Base-by-base conservation (phyloP, 1,139 yeast genomes). In the Saccharomyces hybrid region DNA sequence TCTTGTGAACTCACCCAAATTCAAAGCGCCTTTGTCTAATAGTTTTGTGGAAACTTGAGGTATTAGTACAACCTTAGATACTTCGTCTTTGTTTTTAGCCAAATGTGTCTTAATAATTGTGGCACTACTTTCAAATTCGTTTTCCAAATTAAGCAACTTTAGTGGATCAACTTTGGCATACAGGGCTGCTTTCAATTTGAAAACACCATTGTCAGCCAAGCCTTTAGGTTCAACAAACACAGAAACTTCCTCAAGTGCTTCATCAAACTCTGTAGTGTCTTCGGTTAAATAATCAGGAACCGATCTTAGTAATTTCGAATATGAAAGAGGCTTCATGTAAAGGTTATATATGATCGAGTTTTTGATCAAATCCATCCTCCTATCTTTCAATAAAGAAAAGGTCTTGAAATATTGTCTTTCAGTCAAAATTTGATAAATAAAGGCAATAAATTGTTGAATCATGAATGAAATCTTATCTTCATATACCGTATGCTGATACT, bases 401-500 rank as follows among this genome's bases (percentile, higher is more conserved):
- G 65, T 64, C 52, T 71, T 71, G 62, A 83, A 82, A 5, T 73
- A 71, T 26, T 72, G 70, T 59, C 93, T 76, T 60, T 81, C 84
- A 0, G 82, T 76, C 27, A 86, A 65, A 48, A 85, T 52, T 54
- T 79, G 77, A 65, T 85, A 86, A 21, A 84, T 62, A 60, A 83
- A 82, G 0, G 77, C 68, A 46, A 85, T 66, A 51, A 85, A 75
- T 54, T 78, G 81, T 56, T 81, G 84, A 11, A 80, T 66, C 14
- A 85, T 75, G 1, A 77, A 68, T 16, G 71, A 62, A 42, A 82
- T 76, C 56, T 83, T 76, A 38, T 84, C 88, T 52, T 82, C 84
- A 64, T 84, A 86, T 1, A 78, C 67, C 0, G 87, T 82, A 0
- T 71, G 65, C 47, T 68, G 67, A 16, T 71, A 64, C 2, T 69